Evolutionary conservation across 305 asterid genomes (phyloP).

Genomic region (Solanum hybrid): DNA sequence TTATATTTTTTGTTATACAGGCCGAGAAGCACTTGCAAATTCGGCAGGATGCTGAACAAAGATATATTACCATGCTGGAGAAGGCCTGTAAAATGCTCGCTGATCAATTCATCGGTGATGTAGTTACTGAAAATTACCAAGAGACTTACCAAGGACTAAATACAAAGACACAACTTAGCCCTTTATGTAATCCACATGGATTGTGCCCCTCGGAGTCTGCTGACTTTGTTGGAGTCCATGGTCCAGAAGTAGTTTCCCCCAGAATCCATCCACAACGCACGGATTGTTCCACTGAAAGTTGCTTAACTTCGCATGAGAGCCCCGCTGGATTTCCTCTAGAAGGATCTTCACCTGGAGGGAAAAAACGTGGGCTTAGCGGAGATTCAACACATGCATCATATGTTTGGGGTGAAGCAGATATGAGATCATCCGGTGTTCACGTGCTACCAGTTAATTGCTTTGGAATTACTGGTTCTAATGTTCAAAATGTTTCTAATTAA

Average conservation of each 20-base stretch:
- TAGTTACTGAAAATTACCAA: constrained; percentile 24
- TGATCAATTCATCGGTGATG: constrained; percentile 57
- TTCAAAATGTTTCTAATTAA: constrained; percentile 19
- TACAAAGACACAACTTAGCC: constrained; percentile 16
- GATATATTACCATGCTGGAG: constrained; percentile 74
- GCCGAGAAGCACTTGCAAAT: constrained; percentile 80
- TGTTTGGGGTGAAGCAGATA: constrained; percentile 50
- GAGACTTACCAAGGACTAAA: constrained; percentile 34
- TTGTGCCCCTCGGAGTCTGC: constrained; percentile 32
- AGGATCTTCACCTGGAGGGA: constrained; percentile 47
- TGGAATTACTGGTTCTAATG: constrained; percentile 45
- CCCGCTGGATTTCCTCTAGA: constrained; percentile 25
- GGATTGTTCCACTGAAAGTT: constrained; percentile 78
- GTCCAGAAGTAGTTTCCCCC: constrained; percentile 16
- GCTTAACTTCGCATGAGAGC: constrained; percentile 60
- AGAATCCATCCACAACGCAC: constrained; percentile 32
- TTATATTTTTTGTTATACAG: constrained; percentile 25
- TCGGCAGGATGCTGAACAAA: constrained; percentile 71
- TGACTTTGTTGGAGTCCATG: constrained; percentile 7
- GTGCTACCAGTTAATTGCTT: constrained; percentile 35
- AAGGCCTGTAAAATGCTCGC: constrained; percentile 74
- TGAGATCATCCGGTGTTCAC: constrained; percentile 40
- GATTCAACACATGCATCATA: constrained; percentile 36
- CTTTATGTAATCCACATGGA: constrained; percentile 17
- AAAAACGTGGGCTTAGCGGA: constrained; percentile 30